phyloP scores from a whole-genome alignment of 257 asterid genomes.

The Euphrasia confusa region DNA sequence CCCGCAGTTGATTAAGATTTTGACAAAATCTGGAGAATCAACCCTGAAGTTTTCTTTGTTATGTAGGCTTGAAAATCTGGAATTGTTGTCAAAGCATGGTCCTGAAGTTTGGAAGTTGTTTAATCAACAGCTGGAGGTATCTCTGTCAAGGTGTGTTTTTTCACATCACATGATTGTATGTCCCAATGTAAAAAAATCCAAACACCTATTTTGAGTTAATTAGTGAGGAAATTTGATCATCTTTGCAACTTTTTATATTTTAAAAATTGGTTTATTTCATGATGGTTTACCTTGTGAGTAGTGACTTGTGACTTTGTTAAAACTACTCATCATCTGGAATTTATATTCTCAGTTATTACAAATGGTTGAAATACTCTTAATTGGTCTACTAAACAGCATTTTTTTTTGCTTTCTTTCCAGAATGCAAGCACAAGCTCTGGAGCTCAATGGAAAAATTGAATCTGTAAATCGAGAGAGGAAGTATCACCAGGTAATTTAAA shows the following conservation, averaged over 20 bases:
- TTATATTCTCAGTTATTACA: constrained; percentile 1
- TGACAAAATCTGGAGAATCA: not conserved
- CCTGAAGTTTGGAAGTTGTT: constrained; percentile 91
- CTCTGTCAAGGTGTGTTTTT: constrained; percentile 59
- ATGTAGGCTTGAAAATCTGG: constrained; percentile 90
- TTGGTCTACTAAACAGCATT: not conserved
- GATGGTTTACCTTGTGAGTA: not conserved
- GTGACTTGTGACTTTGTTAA: constrained; percentile 8
- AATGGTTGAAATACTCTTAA: not conserved
- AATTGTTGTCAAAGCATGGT: constrained; percentile 82
- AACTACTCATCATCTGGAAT: constrained; percentile 8
- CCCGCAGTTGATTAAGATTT: constrained; percentile 1
- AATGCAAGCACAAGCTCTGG: constrained; percentile 68
- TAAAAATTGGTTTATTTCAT: not conserved
- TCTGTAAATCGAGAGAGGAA: constrained; percentile 93
- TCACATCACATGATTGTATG: constrained; percentile 6
- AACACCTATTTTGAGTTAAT: not conserved
- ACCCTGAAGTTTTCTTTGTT: constrained; percentile 2
- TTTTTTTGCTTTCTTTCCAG: constrained; percentile 28
- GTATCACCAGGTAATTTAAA: constrained; percentile 78
- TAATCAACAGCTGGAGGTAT: constrained; percentile 78
- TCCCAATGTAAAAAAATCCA: not conserved
- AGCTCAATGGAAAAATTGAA: constrained; percentile 68
- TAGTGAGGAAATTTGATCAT: constrained; percentile 5
- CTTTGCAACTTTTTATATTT: not conserved